A percentile compares a stretch with the other conserved stretches of the same genome.
These are phyloP conservation scores for Microsporum audouinii DNA, from an alignment of 2,329 filamentous ascomycete genomes.

Conservation along the genomic window DNA sequence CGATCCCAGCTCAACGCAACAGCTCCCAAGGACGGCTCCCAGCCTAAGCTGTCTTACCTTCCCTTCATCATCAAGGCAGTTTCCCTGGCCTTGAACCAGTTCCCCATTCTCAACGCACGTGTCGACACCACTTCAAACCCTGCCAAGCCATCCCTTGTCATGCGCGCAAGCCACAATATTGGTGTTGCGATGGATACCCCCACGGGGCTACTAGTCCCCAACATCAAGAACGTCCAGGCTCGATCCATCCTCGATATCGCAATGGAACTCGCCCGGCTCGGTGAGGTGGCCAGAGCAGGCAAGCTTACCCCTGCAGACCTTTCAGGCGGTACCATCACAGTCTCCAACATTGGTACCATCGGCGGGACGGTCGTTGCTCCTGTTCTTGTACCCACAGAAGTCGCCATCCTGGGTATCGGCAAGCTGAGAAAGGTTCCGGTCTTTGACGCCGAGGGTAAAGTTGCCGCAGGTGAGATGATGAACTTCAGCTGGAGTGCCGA, in stretches of 20 bases:
- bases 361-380: conserved; percentile 86
- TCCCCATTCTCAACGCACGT: conserved; percentile 77
- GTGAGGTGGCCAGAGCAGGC: conserved; percentile 59
- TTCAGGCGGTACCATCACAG: conserved; percentile 77
- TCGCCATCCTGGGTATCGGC: conserved; percentile 84
- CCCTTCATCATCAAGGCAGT: conserved; percentile 95
- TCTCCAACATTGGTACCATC: conserved; percentile 93
- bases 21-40: conserved; percentile 46
- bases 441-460: conserved; percentile 48
- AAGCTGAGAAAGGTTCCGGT: conserved; percentile 69
- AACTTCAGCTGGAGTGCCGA: conserved; percentile 97
- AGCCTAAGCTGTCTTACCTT: conserved; percentile 67
- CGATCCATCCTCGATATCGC: conserved; percentile 71
- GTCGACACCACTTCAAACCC: conserved; percentile 53
- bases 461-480: conserved; percentile 67
- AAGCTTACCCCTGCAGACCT: conserved; percentile 67
- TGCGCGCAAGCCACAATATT: conserved; percentile 82
- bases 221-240: conserved; percentile 70
- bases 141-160: conserved; percentile 61
- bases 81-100: conserved; percentile 68
- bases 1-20: conserved; percentile 49
- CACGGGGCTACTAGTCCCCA: conserved; percentile 75
- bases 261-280: conserved; percentile 61
- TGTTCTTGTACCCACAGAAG: conserved; percentile 80
- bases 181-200: conserved; percentile 94